Base-by-base conservation (phyloP, 2,329 filamentous ascomycete genomes). In the Endocalyx cinctus region DNA sequence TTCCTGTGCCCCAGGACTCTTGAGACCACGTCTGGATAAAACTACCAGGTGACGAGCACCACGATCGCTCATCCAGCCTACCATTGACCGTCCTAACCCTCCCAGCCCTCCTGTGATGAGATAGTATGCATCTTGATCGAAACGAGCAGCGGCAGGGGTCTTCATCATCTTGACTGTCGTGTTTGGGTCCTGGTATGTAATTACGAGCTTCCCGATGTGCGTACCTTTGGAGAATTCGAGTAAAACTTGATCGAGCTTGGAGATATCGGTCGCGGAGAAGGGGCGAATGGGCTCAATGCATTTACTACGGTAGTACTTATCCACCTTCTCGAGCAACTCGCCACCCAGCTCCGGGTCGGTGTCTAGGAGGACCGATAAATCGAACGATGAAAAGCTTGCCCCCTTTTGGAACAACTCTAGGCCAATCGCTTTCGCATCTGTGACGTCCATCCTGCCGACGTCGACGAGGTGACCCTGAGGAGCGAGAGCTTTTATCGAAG, bases 191-290 rank as follows among this genome's bases (percentile, higher is more conserved):
- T 26, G 26, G 29, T 29, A 38, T 14, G 36, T 25, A 27, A 31
- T 35, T 13, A 43, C 41, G 5, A 43, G 25, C 32, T 55, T 55
- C 19, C 43, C 45, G 22, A 43, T 29, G n/a, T 37, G 35, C 17
- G 29, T 25, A 6, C 29, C 35, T 17, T 33, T 33, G 18, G 30
- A 26, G 28, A 36, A 36, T 5, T 12, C 11, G 4, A 28, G 7
- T 5, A 37, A 11, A 11, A 15, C 35, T 23, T 23, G 12, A 15
- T 33, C 29, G 10, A 33, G 22, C 22, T 33, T 2, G 4, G 29
- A 27, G 17, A 33, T 22, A 17, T 33, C 29, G 12, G 13, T 18
- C 6, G 17, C 14, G 10, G 22, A 7, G 17, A 10, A 14, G 14
- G 25, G 33, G 10, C 14, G 4, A 15, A 28, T 28, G 26, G 26